phyloP scores from a whole-genome alignment of 2,329 filamentous ascomycete genomes.

The Cryphonectria japonica region DNA sequence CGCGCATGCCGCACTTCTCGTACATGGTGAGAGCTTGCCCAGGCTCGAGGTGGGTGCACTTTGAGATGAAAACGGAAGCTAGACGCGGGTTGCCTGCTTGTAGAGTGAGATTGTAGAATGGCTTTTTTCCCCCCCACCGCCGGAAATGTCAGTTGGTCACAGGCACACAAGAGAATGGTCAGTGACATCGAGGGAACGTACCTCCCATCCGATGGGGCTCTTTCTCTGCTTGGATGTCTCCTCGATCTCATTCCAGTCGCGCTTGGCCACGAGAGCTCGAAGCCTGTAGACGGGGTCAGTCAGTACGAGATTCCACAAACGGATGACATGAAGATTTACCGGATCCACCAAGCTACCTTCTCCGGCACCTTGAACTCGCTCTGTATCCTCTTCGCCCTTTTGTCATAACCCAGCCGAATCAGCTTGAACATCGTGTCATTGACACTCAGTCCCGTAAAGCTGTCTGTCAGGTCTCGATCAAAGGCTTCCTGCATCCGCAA shows the following conservation, averaged over 20 bases:
- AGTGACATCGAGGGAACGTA: slow-evolving; percentile 47
- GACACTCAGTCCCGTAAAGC: slow-evolving; percentile 79
- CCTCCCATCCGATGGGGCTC: slow-evolving; percentile 95
- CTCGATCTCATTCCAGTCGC: slow-evolving; percentile 92
- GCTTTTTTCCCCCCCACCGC: slow-evolving; percentile 50
- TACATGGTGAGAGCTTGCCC: slow-evolving; percentile 86
- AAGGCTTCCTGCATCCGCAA: slow-evolving; percentile 85
- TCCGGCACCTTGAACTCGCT: slow-evolving; percentile 92
- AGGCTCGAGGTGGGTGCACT: slow-evolving; percentile 73
- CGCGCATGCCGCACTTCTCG: slow-evolving; percentile 89
- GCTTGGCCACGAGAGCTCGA: slow-evolving; percentile 83
- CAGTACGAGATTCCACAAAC: not conserved
- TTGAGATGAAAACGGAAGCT: slow-evolving; percentile 82
- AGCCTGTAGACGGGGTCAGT: slow-evolving; percentile 57
- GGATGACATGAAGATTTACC: slow-evolving; percentile 47
- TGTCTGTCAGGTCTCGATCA: slow-evolving; percentile 74
- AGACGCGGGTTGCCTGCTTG: slow-evolving; percentile 88
- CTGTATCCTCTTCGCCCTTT: slow-evolving; percentile 84
- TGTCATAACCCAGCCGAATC: slow-evolving; percentile 78
- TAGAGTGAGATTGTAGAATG: slow-evolving; percentile 88
- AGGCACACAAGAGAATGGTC: not conserved
- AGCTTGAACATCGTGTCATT: slow-evolving; percentile 93
- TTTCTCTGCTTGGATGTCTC: slow-evolving; percentile 79
- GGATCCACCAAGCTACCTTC: slow-evolving; percentile 85
- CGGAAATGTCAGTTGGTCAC: slow-evolving; percentile 3